A percentile compares a stretch with the other conserved stretches of the same genome.
Conservation (phyloP, 1,284 basidiomycete species). For the Mycosarcoma mackinlayi region DNA sequence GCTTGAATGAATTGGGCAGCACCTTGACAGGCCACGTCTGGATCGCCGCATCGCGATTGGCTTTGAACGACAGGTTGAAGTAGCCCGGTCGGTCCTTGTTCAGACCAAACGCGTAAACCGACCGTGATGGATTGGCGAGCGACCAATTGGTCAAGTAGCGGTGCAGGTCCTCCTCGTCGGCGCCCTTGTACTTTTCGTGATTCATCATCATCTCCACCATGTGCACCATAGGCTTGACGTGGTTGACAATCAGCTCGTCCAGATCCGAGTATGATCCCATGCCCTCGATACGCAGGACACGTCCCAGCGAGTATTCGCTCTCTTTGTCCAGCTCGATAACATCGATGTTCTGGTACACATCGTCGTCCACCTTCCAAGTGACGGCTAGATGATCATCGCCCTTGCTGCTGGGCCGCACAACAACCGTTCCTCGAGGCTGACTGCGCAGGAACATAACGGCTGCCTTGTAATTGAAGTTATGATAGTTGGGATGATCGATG, state of each 20-base stretch:
- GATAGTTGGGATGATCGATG: constrained; percentile 98
- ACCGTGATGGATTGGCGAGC: constrained; percentile 93
- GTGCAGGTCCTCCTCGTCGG: constrained; percentile 81
- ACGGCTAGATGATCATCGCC: constrained; percentile 93
- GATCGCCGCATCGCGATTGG: constrained; percentile 72
- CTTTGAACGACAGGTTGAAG: constrained; percentile 92
- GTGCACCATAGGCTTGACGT: constrained; percentile 92
- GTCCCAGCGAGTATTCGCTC: constrained; percentile 77
- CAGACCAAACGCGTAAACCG: constrained; percentile 94
- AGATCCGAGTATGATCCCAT: constrained; percentile 89
- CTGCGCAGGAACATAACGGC: constrained; percentile 90
- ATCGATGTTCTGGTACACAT: constrained; percentile 96
- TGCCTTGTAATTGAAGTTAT: constrained; percentile 90
- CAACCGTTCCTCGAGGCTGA: constrained; percentile 79
- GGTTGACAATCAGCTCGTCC: constrained; percentile 96
- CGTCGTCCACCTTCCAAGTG: constrained; percentile 99
- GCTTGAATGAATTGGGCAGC: constrained; percentile 64
- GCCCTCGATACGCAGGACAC: constrained; percentile 80
- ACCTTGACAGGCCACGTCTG: constrained; percentile 69
- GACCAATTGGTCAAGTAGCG: constrained; percentile 60
- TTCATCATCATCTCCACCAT: constrained; percentile 94
- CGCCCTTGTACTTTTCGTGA: constrained; percentile 94
- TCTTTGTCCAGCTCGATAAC: constrained; percentile 83
- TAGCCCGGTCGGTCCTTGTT: constrained; percentile 91
- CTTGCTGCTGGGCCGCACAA: constrained; percentile 95